phyloP scores from a whole-genome alignment of 345 rosid genomes.

The Triadica sebifera region DNA sequence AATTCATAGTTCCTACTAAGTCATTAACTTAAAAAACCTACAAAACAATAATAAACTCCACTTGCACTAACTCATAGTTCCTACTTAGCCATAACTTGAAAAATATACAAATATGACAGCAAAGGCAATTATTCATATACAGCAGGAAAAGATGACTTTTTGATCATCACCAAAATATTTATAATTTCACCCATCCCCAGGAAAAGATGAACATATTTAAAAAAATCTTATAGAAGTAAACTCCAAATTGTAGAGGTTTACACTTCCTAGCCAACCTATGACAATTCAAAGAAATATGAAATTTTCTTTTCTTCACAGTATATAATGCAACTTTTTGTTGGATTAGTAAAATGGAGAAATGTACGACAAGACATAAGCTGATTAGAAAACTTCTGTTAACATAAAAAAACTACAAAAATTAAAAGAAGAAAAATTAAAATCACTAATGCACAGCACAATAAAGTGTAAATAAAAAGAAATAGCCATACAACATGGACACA shows the following conservation, averaged over 20 bases:
- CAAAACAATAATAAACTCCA: neutral
- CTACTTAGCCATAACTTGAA: neutral
- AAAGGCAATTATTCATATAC: neutral
- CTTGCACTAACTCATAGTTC: neutral
- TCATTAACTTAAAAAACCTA: no score
- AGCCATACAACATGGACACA: neutral
- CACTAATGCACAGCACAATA: neutral
- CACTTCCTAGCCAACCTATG: neutral
- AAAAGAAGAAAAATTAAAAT: no score
- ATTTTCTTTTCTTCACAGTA: neutral
- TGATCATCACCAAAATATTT: neutral
- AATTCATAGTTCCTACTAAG: no score
- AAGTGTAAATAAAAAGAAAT: neutral
- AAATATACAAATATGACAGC: neutral
- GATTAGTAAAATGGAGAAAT: neutral
- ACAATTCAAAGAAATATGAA: neutral
- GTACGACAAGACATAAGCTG: neutral
- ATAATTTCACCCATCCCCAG: neutral
- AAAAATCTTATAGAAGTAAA: neutral
- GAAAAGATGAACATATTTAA: neutral
- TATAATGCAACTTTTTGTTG: neutral
- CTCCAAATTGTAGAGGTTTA: neutral
- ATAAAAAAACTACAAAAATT: neutral
- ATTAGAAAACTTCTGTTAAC: neutral
- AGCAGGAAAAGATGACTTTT: neutral